A percentile compares a stretch with the other conserved stretches of the same genome.
phyloP scores from a whole-genome alignment of 192 early-diverging fungal species.

The Podochytrium sp. region DNA sequence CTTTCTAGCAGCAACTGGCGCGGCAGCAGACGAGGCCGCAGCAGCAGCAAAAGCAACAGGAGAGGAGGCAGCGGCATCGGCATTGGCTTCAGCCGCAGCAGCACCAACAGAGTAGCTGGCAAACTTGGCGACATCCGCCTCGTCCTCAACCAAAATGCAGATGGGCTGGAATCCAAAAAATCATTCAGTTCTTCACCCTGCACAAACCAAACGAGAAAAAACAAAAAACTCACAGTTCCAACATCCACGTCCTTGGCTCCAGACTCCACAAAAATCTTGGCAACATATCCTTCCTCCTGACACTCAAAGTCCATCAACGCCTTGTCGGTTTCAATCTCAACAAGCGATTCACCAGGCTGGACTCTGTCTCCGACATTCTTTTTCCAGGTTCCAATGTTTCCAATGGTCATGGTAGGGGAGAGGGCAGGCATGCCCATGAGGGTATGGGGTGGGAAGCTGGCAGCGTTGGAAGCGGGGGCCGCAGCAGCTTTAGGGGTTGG shows the following conservation, averaged over 20 bases:
- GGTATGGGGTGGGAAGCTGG: constrained; percentile 72
- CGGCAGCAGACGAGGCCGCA: constrained; percentile 44
- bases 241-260: constrained; percentile 89
- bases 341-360: constrained; percentile 84
- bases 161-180: constrained; percentile 69
- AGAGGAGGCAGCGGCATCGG: constrained; percentile 26
- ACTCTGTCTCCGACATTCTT: constrained; percentile 93
- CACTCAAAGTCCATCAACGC: constrained; percentile 99
- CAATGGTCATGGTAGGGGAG: constrained; percentile 92
- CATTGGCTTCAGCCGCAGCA: constrained; percentile 26
- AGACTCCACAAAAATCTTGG: constrained; percentile 79
- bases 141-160: constrained; percentile 88
- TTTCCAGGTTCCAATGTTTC: constrained; percentile 87
- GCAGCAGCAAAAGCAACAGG: constrained; percentile 27
- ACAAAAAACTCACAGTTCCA: constrained; percentile 56
- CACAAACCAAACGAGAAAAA: neutral
- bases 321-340: constrained; percentile 99
- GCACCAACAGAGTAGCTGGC: constrained; percentile 66
- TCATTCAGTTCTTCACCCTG: neutral
- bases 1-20: constrained; percentile 30
- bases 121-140: constrained; percentile 86
- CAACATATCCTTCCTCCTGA: constrained; percentile 94
- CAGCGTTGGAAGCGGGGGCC: constrained; percentile 25
- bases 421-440: constrained; percentile 93
- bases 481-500: constrained; percentile 29